Conservation (phyloP, 2,329 filamentous ascomycete species). For the Rutstroemia sp. region DNA sequence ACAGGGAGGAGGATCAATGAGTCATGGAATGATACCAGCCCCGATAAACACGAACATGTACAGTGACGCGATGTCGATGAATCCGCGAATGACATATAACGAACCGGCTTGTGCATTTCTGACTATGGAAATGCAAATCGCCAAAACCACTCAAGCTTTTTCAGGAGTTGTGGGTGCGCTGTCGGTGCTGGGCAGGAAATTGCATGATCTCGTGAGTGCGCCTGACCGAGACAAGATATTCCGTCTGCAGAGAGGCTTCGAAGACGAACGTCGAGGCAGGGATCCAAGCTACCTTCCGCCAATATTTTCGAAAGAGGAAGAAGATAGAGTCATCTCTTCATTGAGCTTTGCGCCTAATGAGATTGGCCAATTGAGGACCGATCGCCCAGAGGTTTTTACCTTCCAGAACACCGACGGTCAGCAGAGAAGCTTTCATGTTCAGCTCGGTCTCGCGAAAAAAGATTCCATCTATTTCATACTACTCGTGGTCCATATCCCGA, state of each 20-base stretch:
- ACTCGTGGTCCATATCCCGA: conserved; percentile 29
- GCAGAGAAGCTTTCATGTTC: conserved; percentile 41
- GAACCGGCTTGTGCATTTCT: conserved; percentile 50
- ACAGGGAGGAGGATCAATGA: conserved; percentile 33
- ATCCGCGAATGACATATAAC: conserved; percentile 30
- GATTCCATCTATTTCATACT: conserved; percentile 58
- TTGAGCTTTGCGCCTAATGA: conserved; percentile 49
- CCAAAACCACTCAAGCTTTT: conserved; percentile 49
- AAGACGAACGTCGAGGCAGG: conserved; percentile 46
- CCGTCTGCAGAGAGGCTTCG: conserved; percentile 43
- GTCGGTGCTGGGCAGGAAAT: conserved; percentile 39
- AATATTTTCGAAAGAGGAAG: conserved; percentile 47
- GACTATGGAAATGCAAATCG: conserved; percentile 50
- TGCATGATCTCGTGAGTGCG: conserved; percentile 46
- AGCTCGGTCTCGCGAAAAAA: conserved; percentile 50
- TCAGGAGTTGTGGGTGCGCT: conserved; percentile 45
- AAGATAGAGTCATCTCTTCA: conserved; percentile 46
- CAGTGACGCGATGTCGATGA: conserved; percentile 24
- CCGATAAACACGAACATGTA: conserved; percentile 43
- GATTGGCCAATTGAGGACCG: conserved; percentile 42
- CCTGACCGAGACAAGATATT: conserved; percentile 46
- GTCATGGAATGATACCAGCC: conserved; percentile 40
- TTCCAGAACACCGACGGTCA: conserved; percentile 48
- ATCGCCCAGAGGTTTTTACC: conserved; percentile 47
- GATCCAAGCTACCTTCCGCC: conserved; percentile 57